Conservation (phyloP, 352 stramenopile genomes). For the Pythium myriotylum region DNA sequence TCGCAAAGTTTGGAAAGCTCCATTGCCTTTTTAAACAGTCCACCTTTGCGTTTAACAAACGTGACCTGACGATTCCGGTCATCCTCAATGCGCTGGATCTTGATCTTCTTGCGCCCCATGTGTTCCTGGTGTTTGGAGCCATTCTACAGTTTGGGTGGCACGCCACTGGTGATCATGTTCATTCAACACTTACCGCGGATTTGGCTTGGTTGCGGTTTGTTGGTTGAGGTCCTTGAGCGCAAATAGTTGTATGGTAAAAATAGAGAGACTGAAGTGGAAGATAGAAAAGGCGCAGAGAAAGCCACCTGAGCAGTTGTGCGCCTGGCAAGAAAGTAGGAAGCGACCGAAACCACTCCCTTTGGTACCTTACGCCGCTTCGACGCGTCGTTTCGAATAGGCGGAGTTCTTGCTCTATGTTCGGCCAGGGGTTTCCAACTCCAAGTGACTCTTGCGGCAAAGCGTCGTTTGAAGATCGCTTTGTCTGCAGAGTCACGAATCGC, state of each 20-base stretch:
- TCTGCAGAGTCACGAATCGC: too few species aligned
- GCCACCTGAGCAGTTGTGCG: too few species aligned
- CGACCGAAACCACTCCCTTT: constrained; percentile 6
- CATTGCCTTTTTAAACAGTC: constrained; percentile 89
- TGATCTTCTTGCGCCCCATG: constrained; percentile 90
- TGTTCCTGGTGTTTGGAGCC: not conserved
- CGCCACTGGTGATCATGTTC: not conserved
- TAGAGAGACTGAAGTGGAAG: constrained; percentile 12
- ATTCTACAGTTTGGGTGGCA: constrained; percentile 1
- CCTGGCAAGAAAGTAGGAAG: not conserved
- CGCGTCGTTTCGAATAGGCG: constrained; percentile 16
- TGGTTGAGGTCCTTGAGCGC: constrained; percentile 19
- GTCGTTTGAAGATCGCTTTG: not conserved
- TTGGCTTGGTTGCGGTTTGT: not conserved
- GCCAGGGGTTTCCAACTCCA: not conserved
- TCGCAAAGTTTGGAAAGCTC: constrained; percentile 87
- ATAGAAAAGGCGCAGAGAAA: not conserved
- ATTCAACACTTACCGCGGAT: constrained; percentile 2
- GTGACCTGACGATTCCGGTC: constrained; percentile 85
- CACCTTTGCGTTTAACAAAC: constrained; percentile 84
- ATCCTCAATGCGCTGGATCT: constrained; percentile 87
- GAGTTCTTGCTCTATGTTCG: not conserved
- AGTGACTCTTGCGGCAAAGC: not conserved
- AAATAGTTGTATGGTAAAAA: constrained; percentile 35
- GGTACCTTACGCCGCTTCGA: constrained; percentile 15